Evolutionary conservation across 2,329 filamentous ascomycete species (phyloP).

Genomic region (Didymella arachidicola): DNA sequence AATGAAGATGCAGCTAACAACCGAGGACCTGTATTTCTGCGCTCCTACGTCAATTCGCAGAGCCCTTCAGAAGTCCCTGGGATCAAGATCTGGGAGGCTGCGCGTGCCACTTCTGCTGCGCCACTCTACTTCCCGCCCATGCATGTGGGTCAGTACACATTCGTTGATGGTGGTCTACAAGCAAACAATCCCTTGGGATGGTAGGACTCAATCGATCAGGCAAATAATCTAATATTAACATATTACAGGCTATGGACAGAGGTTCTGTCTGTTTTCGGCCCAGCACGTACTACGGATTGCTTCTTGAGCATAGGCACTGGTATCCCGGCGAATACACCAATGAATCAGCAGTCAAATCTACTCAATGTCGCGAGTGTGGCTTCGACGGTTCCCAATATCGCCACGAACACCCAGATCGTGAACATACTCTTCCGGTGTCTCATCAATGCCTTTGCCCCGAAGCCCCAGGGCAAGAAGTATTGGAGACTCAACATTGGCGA

Average conservation of each 20-base stretch:
- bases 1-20: background rate
- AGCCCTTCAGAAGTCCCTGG: background rate
- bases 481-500: conserved; percentile 10
- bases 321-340: conserved; percentile 5
- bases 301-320: conserved; percentile 20
- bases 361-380: background rate
- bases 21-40: background rate
- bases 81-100: conserved; percentile 16
- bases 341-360: background rate
- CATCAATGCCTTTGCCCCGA: conserved; percentile 11
- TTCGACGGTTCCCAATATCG: background rate
- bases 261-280: conserved; percentile 6
- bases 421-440: conserved; percentile 9
- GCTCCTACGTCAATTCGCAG: conserved; percentile 5
- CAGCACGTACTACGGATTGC: conserved; percentile 13
- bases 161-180: conserved; percentile 6
- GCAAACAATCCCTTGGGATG: conserved; percentile 6
- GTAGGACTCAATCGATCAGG: background rate
- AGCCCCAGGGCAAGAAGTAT: background rate
- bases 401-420: conserved; percentile 5
- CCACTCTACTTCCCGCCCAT: conserved; percentile 14
- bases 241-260: conserved; percentile 17
- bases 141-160: conserved; percentile 5
- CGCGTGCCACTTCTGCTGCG: conserved; percentile 19
- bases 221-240: background rate